phyloP scores from a whole-genome alignment of 768 basidiomycete genomes.

The Suillus americanus region DNA sequence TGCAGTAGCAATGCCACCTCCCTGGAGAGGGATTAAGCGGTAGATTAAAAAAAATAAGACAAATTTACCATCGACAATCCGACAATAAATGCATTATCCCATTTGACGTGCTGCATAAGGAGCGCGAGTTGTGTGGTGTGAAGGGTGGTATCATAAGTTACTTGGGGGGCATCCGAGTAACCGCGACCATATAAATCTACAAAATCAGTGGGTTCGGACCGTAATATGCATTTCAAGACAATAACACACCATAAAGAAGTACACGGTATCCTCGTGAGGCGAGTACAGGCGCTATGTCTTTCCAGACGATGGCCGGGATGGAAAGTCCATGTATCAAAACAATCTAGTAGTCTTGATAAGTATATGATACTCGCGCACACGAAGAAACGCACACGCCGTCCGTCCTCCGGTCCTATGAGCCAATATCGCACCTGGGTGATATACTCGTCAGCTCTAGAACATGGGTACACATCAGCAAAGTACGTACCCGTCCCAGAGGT shows the following conservation, averaged over 20 bases:
- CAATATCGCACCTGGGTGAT: slow-evolving; percentile 65
- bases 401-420: slow-evolving; percentile 69
- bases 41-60: background rate
- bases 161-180: slow-evolving; percentile 78
- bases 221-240: background rate
- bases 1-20: slow-evolving; percentile 70
- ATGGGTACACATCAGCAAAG: slow-evolving; percentile 6
- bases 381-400: slow-evolving; percentile 51
- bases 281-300: slow-evolving; percentile 66
- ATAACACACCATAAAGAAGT: slow-evolving; percentile 63
- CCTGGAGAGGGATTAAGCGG: slow-evolving; percentile 38
- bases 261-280: slow-evolving; percentile 68
- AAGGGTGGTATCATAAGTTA: slow-evolving; percentile 61
- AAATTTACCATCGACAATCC: slow-evolving; percentile 72
- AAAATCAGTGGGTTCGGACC: slow-evolving; percentile 1
- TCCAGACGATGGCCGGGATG: slow-evolving; percentile 76
- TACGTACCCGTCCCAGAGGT: slow-evolving; percentile 61
- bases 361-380: background rate
- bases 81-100: slow-evolving; percentile 63
- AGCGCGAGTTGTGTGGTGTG: slow-evolving; percentile 81
- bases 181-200: slow-evolving; percentile 80
- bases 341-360: slow-evolving; percentile 42
- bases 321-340: slow-evolving; percentile 79
- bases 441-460: background rate
- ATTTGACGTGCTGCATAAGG: slow-evolving; percentile 74